Base-by-base conservation (phyloP, 2,329 filamentous ascomycete species). In the Biscogniauxia sp. region DNA sequence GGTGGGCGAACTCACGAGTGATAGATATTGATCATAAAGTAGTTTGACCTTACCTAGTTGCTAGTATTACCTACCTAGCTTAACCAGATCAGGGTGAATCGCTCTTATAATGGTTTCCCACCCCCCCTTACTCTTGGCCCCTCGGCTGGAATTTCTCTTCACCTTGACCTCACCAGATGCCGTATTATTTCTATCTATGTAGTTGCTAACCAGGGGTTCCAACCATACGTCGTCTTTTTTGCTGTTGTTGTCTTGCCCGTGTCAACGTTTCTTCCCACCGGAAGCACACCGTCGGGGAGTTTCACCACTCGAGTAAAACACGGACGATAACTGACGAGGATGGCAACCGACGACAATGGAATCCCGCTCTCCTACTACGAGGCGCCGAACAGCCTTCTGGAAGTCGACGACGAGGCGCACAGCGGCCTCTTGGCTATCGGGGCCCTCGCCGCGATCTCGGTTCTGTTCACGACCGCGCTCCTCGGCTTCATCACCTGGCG, bases 401-500 rank as follows among this genome's bases (percentile, higher is more conserved):
- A 57, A 17, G 69, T 70, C 65, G 55, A 57, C 50, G 37, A 51
- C 20, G 4, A 50, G n/a, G 61, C 49, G 1, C 61, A 66, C 17
- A 60, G 53, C 20, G 80, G 80, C 65, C 72, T 82, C 9, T 72
- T 74, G 28, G 77, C 79, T 17, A 77, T 84, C 58, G 75, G 80
- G 23, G 66, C 70, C 26, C 69, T 83, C 25, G 81, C 77, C 17
- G 73, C 81, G 50, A 60, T 82, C 7, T 83, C 81, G 11, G 77
- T 81, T 61, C 50, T 79, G 19, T 74, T 78, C 20, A 79, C 81
- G 2, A 62, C 75, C 4, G 67, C 69, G 9, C 75, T 84, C 1
- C 72, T 82, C 20, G 53, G 74, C 26, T 69, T 81, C 54, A 76
- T 84, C 59, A 76, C 72, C 26, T 82, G 79, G 68, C 77, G 79